Percentiles rank a stretch among this genome's conserved stretches.
Evolutionary conservation across 1,284 basidiomycete genomes (phyloP).

Genomic region (Apiotrichum gracile): DNA sequence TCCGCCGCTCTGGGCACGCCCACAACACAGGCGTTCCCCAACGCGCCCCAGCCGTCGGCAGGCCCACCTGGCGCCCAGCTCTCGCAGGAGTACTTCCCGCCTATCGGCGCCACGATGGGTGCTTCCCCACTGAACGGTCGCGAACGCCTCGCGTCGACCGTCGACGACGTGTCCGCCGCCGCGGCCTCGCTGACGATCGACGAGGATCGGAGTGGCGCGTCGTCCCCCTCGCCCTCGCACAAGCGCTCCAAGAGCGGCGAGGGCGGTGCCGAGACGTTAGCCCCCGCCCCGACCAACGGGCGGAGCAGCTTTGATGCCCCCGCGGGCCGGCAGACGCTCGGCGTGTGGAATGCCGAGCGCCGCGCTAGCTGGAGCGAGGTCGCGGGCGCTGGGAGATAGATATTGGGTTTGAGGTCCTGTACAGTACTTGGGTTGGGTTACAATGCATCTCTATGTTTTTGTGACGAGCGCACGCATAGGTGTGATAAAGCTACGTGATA

Average conservation of each 20-base stretch:
- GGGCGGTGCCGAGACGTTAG: neutral
- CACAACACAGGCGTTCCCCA: conserved; percentile 39
- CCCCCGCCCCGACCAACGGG: neutral
- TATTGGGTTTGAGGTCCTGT: no score
- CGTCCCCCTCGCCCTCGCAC: neutral
- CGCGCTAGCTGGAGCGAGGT: conserved; percentile 37
- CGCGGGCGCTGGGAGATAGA: neutral
- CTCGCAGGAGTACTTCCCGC: conserved; percentile 35
- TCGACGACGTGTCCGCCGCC: neutral
- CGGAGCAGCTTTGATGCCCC: conserved; percentile 22
- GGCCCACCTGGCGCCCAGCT: conserved; percentile 19
- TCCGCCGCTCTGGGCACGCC: conserved; percentile 41
- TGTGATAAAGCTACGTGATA: no score
- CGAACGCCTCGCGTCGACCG: conserved; percentile 24
- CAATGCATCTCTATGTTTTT: neutral
- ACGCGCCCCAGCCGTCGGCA: conserved; percentile 18
- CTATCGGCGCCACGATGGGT: neutral
- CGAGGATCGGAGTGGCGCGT: neutral
- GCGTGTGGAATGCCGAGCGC: conserved; percentile 24
- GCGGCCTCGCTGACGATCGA: conserved; percentile 2
- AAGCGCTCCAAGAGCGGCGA: neutral
- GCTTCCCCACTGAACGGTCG: conserved; percentile 21
- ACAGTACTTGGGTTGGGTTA: no score
- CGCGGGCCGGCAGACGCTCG: conserved; percentile 9
- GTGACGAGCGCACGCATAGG: conserved; percentile 5